These are phyloP conservation scores for Xylaria sp. DNA, from an alignment of 2,329 filamentous ascomycete genomes.

Conservation along the genomic window DNA sequence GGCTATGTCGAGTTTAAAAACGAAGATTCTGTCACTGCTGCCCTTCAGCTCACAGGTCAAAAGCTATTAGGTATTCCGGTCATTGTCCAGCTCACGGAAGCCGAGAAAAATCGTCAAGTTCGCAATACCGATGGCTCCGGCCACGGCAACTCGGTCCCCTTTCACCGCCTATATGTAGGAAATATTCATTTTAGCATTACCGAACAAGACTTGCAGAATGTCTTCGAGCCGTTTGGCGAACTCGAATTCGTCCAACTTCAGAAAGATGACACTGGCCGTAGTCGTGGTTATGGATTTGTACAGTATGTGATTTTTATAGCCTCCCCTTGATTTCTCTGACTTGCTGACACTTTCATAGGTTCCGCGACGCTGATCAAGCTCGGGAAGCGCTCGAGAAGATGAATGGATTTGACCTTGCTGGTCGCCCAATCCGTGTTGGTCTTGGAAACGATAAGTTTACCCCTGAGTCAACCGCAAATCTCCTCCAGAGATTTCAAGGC, in stretches of 20 bases:
- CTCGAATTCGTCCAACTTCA: constrained; percentile 97
- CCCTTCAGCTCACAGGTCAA: constrained; percentile 97
- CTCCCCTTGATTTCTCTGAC: background rate
- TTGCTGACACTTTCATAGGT: constrained; percentile 62
- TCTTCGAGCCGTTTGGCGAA: constrained; percentile 97
- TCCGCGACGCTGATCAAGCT: constrained; percentile 86
- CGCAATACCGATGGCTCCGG: constrained; percentile 75
- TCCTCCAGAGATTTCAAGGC: constrained; percentile 89
- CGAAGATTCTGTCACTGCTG: constrained; percentile 90
- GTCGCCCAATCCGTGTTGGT: constrained; percentile 95
- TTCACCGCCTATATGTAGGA: constrained; percentile 97
- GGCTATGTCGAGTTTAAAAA: constrained; percentile 99
- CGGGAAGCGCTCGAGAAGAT: constrained; percentile 97
- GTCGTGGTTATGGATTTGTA: constrained; percentile 96
- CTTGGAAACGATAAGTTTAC: constrained; percentile 99
- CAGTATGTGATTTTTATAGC: constrained; percentile 69
- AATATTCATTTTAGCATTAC: constrained; percentile 99
- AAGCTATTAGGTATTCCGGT: constrained; percentile 98
- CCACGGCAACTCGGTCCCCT: constrained; percentile 84
- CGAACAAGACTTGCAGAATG: constrained; percentile 91
- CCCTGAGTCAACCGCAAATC: constrained; percentile 90
- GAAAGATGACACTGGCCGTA: constrained; percentile 89
- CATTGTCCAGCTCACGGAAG: constrained; percentile 97
- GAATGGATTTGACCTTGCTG: constrained; percentile 98
- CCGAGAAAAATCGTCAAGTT: constrained; percentile 98